A percentile compares a stretch with the other conserved stretches of the same genome.
Conservation (phyloP, 345 rosid genomes). For the Brassica nigra region DNA sequence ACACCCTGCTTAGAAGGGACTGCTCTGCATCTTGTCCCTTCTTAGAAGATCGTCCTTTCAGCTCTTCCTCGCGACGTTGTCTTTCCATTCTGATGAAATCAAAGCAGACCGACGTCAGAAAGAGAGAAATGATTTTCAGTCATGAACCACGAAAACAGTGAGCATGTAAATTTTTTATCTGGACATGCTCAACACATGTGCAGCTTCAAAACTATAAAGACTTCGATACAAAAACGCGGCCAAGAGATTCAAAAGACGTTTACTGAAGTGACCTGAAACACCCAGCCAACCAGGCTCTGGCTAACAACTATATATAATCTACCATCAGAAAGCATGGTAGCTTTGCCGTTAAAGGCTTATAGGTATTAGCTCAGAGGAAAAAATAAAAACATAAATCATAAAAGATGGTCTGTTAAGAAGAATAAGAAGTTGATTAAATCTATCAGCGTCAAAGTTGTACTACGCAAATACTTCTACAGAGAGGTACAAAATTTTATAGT, state of each 20-base stretch:
- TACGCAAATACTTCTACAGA: background rate
- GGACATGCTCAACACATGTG: background rate
- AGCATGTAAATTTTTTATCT: background rate
- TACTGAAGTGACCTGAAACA: conserved; percentile 1
- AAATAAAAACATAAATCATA: background rate
- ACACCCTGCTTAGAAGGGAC: conserved; percentile 70
- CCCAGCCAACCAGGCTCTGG: conserved; percentile 9
- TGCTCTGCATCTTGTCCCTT: conserved; percentile 88
- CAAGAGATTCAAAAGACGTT: background rate
- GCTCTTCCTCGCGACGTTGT: conserved; percentile 96
- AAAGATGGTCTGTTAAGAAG: conserved; percentile 5
- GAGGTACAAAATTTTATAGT: background rate
- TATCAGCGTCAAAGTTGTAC: background rate
- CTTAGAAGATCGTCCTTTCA: conserved; percentile 79
- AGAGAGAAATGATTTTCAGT: too few relatives aligned
- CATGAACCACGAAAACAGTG: too few relatives aligned
- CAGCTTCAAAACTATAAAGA: conserved; percentile 6
- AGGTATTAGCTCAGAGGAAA: background rate
- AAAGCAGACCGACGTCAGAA: too few relatives aligned
- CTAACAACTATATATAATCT: conserved; percentile 4
- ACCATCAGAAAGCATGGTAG: background rate
- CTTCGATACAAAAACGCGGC: conserved; percentile 11
- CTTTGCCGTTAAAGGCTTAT: background rate
- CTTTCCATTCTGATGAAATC: conserved; percentile 75
- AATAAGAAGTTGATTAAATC: background rate